Evolutionary conservation across 441 rosid genomes (phyloP).

Genomic region (Erysimum pusillum): DNA sequence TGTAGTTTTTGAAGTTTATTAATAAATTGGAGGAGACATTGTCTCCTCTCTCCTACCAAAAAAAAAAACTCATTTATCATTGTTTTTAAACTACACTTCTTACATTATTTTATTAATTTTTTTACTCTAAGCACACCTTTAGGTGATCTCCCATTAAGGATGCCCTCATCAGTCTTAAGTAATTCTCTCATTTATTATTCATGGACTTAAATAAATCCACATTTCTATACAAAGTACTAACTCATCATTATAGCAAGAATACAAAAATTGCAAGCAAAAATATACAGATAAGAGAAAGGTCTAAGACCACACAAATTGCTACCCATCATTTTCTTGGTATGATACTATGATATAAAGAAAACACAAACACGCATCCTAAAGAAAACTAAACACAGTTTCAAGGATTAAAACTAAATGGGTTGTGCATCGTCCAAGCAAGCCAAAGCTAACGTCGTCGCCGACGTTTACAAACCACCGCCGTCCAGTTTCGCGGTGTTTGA

Average conservation of each 20-base stretch:
- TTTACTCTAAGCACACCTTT: no score
- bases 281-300: constrained; percentile 40
- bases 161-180: no score
- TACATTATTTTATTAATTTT: no score
- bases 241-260: constrained; percentile 7
- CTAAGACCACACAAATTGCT: constrained; percentile 37
- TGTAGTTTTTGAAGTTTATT: no score
- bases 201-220: constrained; percentile 33
- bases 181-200: constrained; percentile 32
- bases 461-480: constrained; percentile 75
- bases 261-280: constrained; percentile 33
- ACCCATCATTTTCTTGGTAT: constrained; percentile 38
- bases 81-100: no score
- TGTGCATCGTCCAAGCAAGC: constrained; percentile 72
- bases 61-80: no score
- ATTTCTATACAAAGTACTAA: neutral
- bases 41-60: neutral
- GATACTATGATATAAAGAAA: constrained; percentile 9
- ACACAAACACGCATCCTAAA: neutral
- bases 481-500: constrained; percentile 84
- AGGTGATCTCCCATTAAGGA: no score
- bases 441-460: constrained; percentile 59
- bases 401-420: constrained; percentile 70
- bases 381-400: neutral
- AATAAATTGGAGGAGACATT: no score